These are phyloP conservation scores for Leccinum longicurvipes DNA, from an alignment of 768 basidiomycete genomes.

Conservation along the genomic window DNA sequence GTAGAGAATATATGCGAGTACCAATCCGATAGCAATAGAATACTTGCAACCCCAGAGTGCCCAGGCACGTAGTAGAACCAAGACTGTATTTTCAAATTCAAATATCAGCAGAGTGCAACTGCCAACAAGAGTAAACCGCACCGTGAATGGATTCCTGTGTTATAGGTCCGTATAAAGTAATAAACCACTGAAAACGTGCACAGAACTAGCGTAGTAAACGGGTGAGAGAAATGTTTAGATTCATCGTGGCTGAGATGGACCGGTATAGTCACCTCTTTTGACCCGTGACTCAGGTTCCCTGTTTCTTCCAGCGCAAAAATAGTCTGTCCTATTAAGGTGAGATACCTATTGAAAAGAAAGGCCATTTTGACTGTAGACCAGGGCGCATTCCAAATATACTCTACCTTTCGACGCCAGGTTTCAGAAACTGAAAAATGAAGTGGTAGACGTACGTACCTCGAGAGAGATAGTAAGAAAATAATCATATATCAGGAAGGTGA, in stretches of 20 bases:
- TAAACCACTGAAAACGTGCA: not conserved
- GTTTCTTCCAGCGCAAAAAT: slow-evolving; percentile 10
- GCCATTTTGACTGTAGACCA: slow-evolving; percentile 6
- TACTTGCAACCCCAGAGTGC: slow-evolving; percentile 14
- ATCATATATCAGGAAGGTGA: slow-evolving; percentile 1
- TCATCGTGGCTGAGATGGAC: not conserved
- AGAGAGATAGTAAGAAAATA: slow-evolving; percentile 12
- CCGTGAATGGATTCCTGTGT: slow-evolving; percentile 9
- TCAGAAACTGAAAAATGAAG: not conserved
- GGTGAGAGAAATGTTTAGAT: too few relatives aligned
- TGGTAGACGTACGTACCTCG: slow-evolving; percentile 9
- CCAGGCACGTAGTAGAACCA: slow-evolving; percentile 18
- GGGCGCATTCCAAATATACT: slow-evolving; percentile 1
- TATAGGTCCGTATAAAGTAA: not conserved
- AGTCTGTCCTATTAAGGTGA: slow-evolving; percentile 8
- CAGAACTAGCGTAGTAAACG: slow-evolving; percentile 9
- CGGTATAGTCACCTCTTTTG: not conserved
- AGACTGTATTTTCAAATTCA: not conserved
- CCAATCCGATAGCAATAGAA: not conserved
- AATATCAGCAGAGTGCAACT: not conserved
- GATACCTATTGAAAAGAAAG: slow-evolving; percentile 21
- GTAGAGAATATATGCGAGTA: slow-evolving; percentile 7
- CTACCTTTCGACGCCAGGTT: not conserved
- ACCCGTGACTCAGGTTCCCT: slow-evolving; percentile 4
- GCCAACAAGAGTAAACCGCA: not conserved